Base-by-base conservation (phyloP, 345 rosid species). In the Populus alba region DNA sequence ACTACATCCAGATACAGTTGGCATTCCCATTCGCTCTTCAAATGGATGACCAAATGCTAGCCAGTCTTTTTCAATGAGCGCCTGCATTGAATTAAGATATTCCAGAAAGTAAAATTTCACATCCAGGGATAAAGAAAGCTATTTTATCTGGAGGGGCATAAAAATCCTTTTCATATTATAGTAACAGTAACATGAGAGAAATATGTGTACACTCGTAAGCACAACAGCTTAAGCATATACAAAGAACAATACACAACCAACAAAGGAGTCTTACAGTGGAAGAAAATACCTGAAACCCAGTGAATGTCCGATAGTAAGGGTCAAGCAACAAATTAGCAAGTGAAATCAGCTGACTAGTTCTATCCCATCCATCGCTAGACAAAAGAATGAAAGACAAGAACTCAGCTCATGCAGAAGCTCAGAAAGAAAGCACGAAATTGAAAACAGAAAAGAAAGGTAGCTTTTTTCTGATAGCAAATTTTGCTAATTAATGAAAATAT, bases 311-410 rank as follows among this genome's bases (percentile, higher is more conserved):
- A 82, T 96, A 94, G 83, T 92, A 96, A 80, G 99, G 99, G 83
- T 94, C 99, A 79, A 94, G 98, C 79, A 94, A 81, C 85, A 97
- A 83, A 81, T 90, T 89, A 71, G 99, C 97, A 51, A 97, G 95
- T 82, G 99, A 84, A 87, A 92, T 92, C 88, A 96, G 81, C 87
- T 96, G 99, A 69, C 92, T 90, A 76, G 99, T 97, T 91, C 99
- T 90, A 86, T 97, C 99, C 99, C 99, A 97, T 75, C 99, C 99
- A 84, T 97, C 99, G 81, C 99, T 97, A 83, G 83, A 86, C 68
- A 80, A 53, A 59, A 66, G 67, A 78, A 81, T 68, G 29, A 59
- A 16, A 59, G 65, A 57, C 66, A 65, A 37, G 33, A 47, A 41
- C 9, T 57, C 68, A 79, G 63, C 51, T 49, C 3, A 27, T 49